Conservation (phyloP, 2,329 filamentous ascomycete genomes). For the Fusarium foetens region DNA sequence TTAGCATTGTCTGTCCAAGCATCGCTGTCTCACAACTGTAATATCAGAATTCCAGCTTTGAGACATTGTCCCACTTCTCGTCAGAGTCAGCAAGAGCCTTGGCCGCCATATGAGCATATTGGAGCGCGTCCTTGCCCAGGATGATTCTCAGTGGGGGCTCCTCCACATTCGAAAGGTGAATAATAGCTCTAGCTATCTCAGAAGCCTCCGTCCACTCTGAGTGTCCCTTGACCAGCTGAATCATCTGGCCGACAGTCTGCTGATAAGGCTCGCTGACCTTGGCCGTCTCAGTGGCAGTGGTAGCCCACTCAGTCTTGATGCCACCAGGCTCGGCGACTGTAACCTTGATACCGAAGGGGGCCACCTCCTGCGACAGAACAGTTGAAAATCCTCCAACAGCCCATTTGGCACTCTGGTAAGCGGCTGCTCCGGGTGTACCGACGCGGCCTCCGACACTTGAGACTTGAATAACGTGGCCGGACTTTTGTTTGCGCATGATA, state of each 20-base stretch:
- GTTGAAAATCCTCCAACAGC: slow-evolving; percentile 53
- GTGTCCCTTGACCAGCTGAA: not conserved
- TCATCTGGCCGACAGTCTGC: slow-evolving; percentile 48
- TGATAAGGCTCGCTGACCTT: slow-evolving; percentile 50
- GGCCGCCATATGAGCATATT: slow-evolving; percentile 32
- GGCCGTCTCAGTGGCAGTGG: slow-evolving; percentile 41
- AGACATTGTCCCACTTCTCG: slow-evolving; percentile 44
- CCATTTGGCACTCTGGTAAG: slow-evolving; percentile 55
- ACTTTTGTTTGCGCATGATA: slow-evolving; percentile 46
- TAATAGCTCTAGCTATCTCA: slow-evolving; percentile 45
- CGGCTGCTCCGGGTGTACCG: slow-evolving; percentile 47
- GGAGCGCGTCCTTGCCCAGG: slow-evolving; percentile 45
- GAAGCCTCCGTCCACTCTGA: slow-evolving; percentile 22
- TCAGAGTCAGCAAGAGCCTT: slow-evolving; percentile 45
- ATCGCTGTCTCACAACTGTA: rapidly evolving
- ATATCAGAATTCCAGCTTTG: slow-evolving; percentile 8
- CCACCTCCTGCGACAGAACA: slow-evolving; percentile 49
- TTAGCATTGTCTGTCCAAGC: rapidly evolving
- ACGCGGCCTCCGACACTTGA: slow-evolving; percentile 52
- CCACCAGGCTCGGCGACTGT: slow-evolving; percentile 54
- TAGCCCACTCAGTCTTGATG: slow-evolving; percentile 55
- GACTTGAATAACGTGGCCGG: slow-evolving; percentile 53
- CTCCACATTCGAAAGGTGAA: slow-evolving; percentile 40
- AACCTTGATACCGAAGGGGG: slow-evolving; percentile 52
- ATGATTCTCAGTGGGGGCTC: slow-evolving; percentile 49